phyloP scores from a whole-genome alignment of 352 stramenopile genomes.

The Phytophthora sp. region DNA sequence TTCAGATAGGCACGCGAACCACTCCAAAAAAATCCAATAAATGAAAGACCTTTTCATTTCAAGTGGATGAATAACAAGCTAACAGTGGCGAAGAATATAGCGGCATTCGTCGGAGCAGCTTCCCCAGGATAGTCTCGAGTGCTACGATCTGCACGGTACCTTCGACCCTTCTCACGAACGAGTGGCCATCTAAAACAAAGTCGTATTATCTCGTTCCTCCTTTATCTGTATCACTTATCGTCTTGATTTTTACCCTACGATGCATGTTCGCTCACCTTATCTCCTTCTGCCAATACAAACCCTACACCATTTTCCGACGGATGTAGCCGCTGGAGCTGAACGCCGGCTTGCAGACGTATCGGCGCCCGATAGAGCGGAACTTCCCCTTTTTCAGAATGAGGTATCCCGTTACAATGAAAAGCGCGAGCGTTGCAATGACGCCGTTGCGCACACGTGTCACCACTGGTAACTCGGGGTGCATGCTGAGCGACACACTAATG shows the following conservation, averaged over 20 bases:
- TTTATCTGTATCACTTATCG: conserved; percentile 9
- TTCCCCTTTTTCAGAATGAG: conserved; percentile 86
- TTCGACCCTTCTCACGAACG: too few relatives aligned
- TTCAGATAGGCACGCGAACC: too few relatives aligned
- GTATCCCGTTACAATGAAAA: conserved; percentile 62
- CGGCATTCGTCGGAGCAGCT: too few relatives aligned
- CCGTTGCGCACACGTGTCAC: conserved; percentile 67
- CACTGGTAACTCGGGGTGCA: conserved; percentile 65
- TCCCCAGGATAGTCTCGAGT: too few relatives aligned
- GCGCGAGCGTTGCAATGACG: conserved; percentile 49
- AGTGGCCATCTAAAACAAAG: too few relatives aligned
- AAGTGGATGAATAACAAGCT: too few relatives aligned
- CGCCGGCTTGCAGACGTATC: conserved; percentile 87
- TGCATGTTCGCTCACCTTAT: neutral
- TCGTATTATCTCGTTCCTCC: conserved; percentile 7
- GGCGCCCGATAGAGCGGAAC: conserved; percentile 75
- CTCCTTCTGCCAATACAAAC: conserved; percentile 6
- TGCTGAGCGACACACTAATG: conserved; percentile 68
- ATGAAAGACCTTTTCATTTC: too few relatives aligned
- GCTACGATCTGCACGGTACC: too few relatives aligned
- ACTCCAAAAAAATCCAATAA: too few relatives aligned
- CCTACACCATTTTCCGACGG: conserved; percentile 57
- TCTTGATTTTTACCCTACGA: neutral
- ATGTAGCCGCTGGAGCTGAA: conserved; percentile 90
- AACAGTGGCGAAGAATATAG: too few relatives aligned